Conservation (phyloP, 73 alveolate genomes). For the Halteria grandinella region DNA sequence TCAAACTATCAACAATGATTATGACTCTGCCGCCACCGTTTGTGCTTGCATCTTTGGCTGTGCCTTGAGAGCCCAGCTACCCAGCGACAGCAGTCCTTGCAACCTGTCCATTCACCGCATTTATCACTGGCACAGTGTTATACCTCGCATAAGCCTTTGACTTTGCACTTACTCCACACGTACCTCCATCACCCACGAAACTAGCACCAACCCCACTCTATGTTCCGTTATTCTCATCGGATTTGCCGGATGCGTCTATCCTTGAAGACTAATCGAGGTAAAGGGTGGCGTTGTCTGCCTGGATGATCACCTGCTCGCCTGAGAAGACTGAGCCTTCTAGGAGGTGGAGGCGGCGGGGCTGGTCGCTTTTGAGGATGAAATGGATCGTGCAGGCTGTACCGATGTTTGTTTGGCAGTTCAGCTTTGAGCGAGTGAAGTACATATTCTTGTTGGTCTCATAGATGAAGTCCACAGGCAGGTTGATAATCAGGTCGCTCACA, state of each 20-base stretch:
- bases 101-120: too few species aligned
- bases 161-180: not conserved
- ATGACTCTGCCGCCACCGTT: slow-evolving; percentile 45
- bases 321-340: not conserved
- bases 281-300: slow-evolving; percentile 1
- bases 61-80: slow-evolving; percentile 27
- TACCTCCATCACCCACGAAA: slow-evolving; percentile 38
- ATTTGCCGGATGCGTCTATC: slow-evolving; percentile 13
- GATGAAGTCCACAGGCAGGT: not conserved
- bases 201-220: not conserved
- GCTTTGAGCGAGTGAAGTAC: not conserved
- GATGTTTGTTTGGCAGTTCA: not conserved
- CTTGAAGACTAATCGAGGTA: not conserved
- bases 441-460: not conserved
- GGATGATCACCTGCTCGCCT: slow-evolving; percentile 10
- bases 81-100: too few species aligned
- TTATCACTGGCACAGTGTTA: too few species aligned
- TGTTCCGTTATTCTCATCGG: slow-evolving; percentile 25
- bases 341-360: not conserved
- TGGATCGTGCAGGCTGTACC: slow-evolving; percentile 2
- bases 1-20: not conserved
- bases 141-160: slow-evolving; percentile 8
- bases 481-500: not conserved
- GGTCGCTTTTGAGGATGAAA: slow-evolving; percentile 4
- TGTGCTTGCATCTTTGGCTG: not conserved